Evolutionary conservation across 2,329 filamentous ascomycete genomes (phyloP).

Genomic region (Pestalotiopsis fici): DNA sequence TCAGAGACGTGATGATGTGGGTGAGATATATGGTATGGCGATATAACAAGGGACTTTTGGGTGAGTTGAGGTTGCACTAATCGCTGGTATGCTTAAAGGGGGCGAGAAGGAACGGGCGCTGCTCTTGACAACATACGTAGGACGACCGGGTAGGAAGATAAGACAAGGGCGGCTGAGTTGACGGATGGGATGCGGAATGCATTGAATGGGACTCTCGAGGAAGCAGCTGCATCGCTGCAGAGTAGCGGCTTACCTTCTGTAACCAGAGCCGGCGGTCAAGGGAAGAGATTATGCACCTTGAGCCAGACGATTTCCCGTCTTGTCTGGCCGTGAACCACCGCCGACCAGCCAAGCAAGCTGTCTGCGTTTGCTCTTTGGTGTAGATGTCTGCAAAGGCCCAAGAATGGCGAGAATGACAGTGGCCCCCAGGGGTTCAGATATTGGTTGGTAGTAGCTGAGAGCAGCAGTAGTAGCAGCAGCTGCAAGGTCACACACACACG

Average conservation of each 20-base stretch:
- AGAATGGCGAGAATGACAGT: background rate
- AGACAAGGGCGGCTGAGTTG: background rate
- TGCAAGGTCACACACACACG: background rate
- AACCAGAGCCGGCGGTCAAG: slow-evolving; percentile 4
- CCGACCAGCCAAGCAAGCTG: background rate
- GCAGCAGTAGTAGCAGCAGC: background rate
- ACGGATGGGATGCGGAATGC: background rate
- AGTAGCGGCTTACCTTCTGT: slow-evolving; percentile 2
- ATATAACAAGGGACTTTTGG: background rate
- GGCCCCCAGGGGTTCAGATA: background rate
- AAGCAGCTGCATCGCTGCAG: background rate
- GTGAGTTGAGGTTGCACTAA: background rate
- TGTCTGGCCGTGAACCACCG: background rate
- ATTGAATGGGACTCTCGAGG: background rate
- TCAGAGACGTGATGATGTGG: background rate
- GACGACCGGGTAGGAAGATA: background rate
- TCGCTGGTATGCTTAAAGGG: background rate
- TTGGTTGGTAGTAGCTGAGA: background rate
- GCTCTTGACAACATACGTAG: background rate
- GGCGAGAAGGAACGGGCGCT: background rate
- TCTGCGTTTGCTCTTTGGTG: background rate
- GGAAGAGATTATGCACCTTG: slow-evolving; percentile 4
- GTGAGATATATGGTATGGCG: background rate
- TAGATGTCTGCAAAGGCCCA: background rate
- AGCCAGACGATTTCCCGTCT: background rate